phyloP scores from a whole-genome alignment of 768 basidiomycete species.

The Pisolithus orientalis region DNA sequence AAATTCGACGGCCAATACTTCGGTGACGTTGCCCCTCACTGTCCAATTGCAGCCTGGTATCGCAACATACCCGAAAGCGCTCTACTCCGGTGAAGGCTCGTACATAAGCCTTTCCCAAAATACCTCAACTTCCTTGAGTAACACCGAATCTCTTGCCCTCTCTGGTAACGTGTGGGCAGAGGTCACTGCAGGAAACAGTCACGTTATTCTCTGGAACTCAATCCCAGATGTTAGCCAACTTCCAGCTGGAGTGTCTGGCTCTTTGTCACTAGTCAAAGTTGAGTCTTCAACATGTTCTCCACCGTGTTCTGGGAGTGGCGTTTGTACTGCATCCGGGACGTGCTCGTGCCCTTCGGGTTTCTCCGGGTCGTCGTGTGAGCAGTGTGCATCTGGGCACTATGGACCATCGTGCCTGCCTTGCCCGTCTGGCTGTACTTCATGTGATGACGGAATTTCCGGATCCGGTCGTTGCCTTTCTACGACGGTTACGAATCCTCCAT shows the following conservation, averaged over 20 bases:
- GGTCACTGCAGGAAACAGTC: constrained; percentile 49
- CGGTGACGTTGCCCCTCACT: constrained; percentile 58
- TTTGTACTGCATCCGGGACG: constrained; percentile 64
- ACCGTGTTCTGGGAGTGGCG: constrained; percentile 64
- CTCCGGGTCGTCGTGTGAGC: constrained; percentile 73
- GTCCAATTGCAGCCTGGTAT: constrained; percentile 64
- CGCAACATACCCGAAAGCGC: constrained; percentile 51
- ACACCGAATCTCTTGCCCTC: constrained; percentile 58
- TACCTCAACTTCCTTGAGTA: constrained; percentile 41
- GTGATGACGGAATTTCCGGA: constrained; percentile 77
- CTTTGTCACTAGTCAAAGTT: constrained; percentile 61
- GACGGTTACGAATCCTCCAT: constrained; percentile 44
- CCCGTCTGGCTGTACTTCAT: constrained; percentile 58
- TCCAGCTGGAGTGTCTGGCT: constrained; percentile 40
- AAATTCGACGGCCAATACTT: constrained; percentile 40
- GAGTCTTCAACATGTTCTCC: constrained; percentile 73
- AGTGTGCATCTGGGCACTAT: constrained; percentile 69
- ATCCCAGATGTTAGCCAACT: constrained; percentile 71
- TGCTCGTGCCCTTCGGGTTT: constrained; percentile 74
- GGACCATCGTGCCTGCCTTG: constrained; percentile 68
- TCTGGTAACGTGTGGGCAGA: constrained; percentile 65
- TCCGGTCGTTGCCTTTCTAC: constrained; percentile 63
- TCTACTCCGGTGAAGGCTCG: constrained; percentile 60
- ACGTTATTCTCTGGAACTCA: constrained; percentile 72
- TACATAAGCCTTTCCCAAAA: constrained; percentile 50